phyloP scores from a whole-genome alignment of 257 asterid species.

The Fraxinus anomala region DNA sequence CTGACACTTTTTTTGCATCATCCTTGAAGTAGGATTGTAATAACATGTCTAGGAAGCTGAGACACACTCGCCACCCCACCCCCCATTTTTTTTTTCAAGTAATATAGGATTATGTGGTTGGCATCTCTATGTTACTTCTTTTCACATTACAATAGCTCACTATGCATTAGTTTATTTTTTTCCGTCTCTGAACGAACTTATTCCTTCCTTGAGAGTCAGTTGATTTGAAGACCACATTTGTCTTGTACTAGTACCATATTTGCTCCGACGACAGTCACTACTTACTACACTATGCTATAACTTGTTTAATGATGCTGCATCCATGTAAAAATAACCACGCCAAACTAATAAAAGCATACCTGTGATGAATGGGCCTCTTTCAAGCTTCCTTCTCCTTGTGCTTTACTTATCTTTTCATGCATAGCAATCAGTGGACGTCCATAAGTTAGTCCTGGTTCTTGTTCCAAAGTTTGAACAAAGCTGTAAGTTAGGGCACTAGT shows the following conservation, averaged over 20 bases:
- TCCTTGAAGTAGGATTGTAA: too few relatives aligned
- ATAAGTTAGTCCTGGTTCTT: too few relatives aligned
- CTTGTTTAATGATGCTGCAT: background rate
- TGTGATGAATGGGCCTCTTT: conserved; percentile 39
- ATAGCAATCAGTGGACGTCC: too few relatives aligned
- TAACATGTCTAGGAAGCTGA: too few relatives aligned
- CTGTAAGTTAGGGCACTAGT: too few relatives aligned
- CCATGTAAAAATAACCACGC: background rate
- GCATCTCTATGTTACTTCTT: background rate
- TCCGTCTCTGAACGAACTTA: background rate
- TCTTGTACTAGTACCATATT: background rate
- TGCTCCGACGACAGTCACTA: background rate
- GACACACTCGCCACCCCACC: too few relatives aligned
- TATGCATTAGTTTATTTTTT: background rate
- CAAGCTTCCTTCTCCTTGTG: conserved; percentile 39
- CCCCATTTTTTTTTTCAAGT: background rate
- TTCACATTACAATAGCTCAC: background rate
- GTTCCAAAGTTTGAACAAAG: too few relatives aligned
- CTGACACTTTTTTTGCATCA: too few relatives aligned
- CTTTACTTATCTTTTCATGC: too few relatives aligned
- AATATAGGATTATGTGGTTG: background rate
- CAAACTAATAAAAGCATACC: conserved; percentile 35
- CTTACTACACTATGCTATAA: background rate
- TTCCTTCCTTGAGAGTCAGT: too few relatives aligned
- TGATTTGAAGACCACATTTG: background rate